These are phyloP conservation scores for Aureobasidium sp. DNA, from an alignment of 2,329 filamentous ascomycete genomes.

Conservation along the genomic window DNA sequence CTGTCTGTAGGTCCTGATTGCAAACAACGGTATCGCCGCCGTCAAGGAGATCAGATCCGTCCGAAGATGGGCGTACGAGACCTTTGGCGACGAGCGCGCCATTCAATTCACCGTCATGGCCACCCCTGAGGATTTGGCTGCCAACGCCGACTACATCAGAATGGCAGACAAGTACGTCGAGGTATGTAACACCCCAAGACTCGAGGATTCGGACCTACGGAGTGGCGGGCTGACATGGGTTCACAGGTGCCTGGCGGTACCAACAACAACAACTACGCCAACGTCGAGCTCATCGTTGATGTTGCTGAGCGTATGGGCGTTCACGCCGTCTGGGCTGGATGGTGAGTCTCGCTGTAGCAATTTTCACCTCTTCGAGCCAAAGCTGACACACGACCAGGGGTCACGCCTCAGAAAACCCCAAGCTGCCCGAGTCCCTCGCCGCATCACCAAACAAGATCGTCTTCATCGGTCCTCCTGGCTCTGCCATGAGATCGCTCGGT, in stretches of 20 bases:
- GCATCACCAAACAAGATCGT: conserved; percentile 98
- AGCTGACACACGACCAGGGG: conserved; percentile 50
- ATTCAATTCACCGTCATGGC: conserved; percentile 99
- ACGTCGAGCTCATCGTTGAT: conserved; percentile 98
- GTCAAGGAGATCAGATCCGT: conserved; percentile 99
- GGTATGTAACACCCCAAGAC: conserved; percentile 31
- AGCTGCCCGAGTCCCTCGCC: conserved; percentile 89
- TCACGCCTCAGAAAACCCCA: conserved; percentile 97
- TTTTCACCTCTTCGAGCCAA: not conserved
- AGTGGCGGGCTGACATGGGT: conserved; percentile 7
- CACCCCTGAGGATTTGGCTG: conserved; percentile 91
- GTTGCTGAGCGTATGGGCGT: conserved; percentile 97
- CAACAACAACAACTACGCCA: conserved; percentile 99
- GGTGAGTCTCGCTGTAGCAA: conserved; percentile 47
- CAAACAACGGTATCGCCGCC: conserved; percentile 98
- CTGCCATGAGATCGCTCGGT: conserved; percentile 96
- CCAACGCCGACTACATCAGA: conserved; percentile 98
- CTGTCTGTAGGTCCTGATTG: conserved; percentile 72
- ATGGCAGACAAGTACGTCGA: conserved; percentile 99
- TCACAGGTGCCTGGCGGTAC: conserved; percentile 81
- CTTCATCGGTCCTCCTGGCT: conserved; percentile 96
- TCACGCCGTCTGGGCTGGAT: conserved; percentile 98
- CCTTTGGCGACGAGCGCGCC: conserved; percentile 93
- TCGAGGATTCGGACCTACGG: not conserved
- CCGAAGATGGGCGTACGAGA: conserved; percentile 99